Evolutionary conservation across 73 alveolate species (phyloP), one percentile per base, ranked within the genome.

Genomic region (Paramecium octaurelia): DNA sequence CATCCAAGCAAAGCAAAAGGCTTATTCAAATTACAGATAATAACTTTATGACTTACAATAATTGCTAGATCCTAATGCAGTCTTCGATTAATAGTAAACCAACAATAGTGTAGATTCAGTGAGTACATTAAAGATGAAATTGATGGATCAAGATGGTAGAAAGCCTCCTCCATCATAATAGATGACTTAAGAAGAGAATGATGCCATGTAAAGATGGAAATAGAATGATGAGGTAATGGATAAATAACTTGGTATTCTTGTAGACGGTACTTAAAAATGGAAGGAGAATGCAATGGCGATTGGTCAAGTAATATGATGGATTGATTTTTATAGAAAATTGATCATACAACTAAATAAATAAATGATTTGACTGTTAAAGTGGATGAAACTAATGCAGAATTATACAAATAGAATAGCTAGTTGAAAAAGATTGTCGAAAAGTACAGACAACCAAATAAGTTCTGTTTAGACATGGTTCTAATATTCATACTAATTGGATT

Each of bases 91-190:
- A 75, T 16, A 40, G 38, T 10, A 12, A 24, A 75, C 38, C 16
- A 75, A 36, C 24, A 64, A 27, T 64, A 64, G 84, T 73, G 54
- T 36, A 21, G 91, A 80, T 1, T 2, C 91, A 38, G 48, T 46
- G 16, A 80, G 73, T 80, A 58, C 46, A 20, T 43, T 80, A 1
- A 80, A 80, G 57, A 23, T 24, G 27, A 80, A 80, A 48, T 35
- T 80, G 70, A 80, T 80, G 91, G 91, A 27, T 43, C 8, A 80
- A 24, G 91, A 80, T 80, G 91, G 46, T 23, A 16, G 91, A 44
- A 80, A 64, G 38, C 91, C 91, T 20, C 91, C 91, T 10, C 91
- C 91, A 23, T 27, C 71, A 8, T 9, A 27, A 40, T 59, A 80
- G 14, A 42, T 43, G 43, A 23, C 76, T 24, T 11, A 46, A 46